Evolutionary conservation across 225 moss, liverwort and hornwort species (phyloP), one percentile per base, ranked within the genome.

Genomic region (Antitrichia curtipendula): DNA sequence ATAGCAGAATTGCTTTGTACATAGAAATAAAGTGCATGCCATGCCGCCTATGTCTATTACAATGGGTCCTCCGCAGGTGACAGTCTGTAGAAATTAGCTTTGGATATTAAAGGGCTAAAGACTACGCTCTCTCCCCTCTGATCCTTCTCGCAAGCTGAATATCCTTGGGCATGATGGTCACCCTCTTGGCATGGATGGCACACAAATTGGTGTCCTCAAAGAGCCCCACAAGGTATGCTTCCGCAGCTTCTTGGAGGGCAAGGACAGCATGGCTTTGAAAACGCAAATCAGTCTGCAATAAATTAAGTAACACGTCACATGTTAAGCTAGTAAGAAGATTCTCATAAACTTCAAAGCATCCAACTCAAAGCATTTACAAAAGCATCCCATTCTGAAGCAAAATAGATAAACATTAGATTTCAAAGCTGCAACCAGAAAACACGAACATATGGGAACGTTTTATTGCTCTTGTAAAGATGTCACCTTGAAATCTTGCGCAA

Each of bases 141-240:
- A 93, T 91, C 89, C 93, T 90, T 75, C 93, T 85, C n/a, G 93
- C 93, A 34, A 93, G 89, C 81, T 93, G 93, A 70, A 93, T 91
- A 36, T 93, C 93, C 81, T 93, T 93, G n/a, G 93, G 91, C 93
- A 93, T 93, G 86, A 93, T 93, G 76, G 93, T 93, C 86, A 93
- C 91, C 89, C 93, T 87, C 78, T 58, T 78, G 78, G 78, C 78
- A 20, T 78, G 78, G 41, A 78, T 78, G 58, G 78, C 78, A 78
- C 78, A 78, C 78, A 78, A 41, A 58, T 78, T 78, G 78, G 78
- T 78, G 41, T 78, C 78, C 58, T 78, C 78, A 41, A 78, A 78
- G 78, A 78, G 78, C 12, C 78, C 78, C 58, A 78, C 78, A 58
- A 78, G 78, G 58, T 78, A 78, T 6, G 78, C 78, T 78, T 78